phyloP scores from a whole-genome alignment of 306 rosid species.

The Pachyrhizus erosus region DNA sequence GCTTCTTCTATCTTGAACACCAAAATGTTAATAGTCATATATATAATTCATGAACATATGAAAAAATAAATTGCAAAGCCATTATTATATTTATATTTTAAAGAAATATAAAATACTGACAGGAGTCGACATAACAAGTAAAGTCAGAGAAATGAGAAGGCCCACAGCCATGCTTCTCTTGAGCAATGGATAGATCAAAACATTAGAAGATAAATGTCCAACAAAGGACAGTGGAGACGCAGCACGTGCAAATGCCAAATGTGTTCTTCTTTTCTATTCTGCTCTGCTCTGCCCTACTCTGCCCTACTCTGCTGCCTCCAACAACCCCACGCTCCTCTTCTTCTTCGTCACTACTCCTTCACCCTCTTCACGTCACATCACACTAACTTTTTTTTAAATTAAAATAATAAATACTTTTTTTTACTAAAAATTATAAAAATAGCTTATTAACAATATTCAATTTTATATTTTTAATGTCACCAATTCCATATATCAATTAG shows the following conservation, averaged over 20 bases:
- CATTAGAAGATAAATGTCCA: no score
- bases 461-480: no score
- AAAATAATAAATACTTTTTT: no score
- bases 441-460: no score
- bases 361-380: not conserved
- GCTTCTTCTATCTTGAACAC: conserved; percentile 13
- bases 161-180: not conserved
- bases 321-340: not conserved
- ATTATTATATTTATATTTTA: not conserved
- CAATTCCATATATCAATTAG: no score
- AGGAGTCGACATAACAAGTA: not conserved
- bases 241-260: conserved; percentile 19
- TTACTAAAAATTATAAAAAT: not conserved
- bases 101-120: not conserved
- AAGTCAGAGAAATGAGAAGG: not conserved
- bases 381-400: no score
- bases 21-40: not conserved
- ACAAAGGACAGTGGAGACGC: not conserved
- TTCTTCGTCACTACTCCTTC: not conserved
- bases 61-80: not conserved
- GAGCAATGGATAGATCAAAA: conserved; percentile 6
- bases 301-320: not conserved
- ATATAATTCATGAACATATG: not conserved
- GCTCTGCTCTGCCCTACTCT: not conserved
- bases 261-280: not conserved